Conservation (phyloP, 371 early-diverging fungal genomes). For the Lichtheimia ramosa region DNA sequence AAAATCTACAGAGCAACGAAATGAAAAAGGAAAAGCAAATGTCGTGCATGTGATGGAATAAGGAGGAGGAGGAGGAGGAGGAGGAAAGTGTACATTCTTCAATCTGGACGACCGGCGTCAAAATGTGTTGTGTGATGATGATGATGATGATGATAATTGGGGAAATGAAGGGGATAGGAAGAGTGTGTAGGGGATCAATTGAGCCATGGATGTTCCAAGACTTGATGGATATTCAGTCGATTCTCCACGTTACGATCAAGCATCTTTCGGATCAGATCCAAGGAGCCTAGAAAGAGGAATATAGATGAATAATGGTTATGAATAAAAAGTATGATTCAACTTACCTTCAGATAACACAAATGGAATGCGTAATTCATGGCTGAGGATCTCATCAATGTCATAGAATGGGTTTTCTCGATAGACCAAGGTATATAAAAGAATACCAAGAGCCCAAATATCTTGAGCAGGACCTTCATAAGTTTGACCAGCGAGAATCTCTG, state of each 20-base stretch:
- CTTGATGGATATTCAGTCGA: slow-evolving; percentile 55
- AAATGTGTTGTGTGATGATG: background rate
- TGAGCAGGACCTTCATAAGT: slow-evolving; percentile 76
- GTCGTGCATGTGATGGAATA: background rate
- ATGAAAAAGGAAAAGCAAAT: background rate
- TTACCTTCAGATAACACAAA: slow-evolving; percentile 66
- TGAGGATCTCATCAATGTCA: slow-evolving; percentile 73
- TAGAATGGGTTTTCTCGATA: slow-evolving; percentile 84
- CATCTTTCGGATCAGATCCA: slow-evolving; percentile 58
- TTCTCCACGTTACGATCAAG: slow-evolving; percentile 52
- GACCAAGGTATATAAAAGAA: slow-evolving; percentile 79
- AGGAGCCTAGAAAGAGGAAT: slow-evolving; percentile 33
- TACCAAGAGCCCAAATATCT: slow-evolving; percentile 85
- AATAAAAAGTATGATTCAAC: background rate
- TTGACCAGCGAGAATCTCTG: slow-evolving; percentile 70
- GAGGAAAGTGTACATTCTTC: no score
- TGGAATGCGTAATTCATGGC: slow-evolving; percentile 64
- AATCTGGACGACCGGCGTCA: no score
- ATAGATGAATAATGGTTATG: background rate
- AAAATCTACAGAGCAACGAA: no score
- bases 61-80: background rate
- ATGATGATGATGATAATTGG: background rate
- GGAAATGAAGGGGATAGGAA: background rate
- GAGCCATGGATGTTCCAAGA: slow-evolving; percentile 60
- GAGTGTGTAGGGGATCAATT: slow-evolving; percentile 2